Evolutionary conservation across 768 basidiomycete genomes (phyloP), one percentile per base, ranked within the genome.

Genomic region (Tulasnella calospora): DNA sequence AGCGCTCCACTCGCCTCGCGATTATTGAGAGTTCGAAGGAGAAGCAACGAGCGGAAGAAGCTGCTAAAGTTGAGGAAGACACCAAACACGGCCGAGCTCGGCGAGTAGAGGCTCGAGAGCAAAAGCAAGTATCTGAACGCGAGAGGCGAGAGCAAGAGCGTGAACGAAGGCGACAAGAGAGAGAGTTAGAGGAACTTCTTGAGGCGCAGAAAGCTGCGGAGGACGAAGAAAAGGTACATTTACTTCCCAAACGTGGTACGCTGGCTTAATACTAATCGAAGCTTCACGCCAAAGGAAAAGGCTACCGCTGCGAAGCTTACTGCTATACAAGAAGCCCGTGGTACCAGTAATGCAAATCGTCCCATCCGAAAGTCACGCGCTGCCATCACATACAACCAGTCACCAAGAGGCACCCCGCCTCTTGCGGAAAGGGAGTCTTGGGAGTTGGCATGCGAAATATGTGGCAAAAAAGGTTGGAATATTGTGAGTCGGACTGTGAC

Each of bases 401-500:
- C 73, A 8, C 69, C 73, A 12, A 84, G 83, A 70, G 80, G 82
- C 35, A 81, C 83, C 23, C 83, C 83, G 19, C 88, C 88, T 7
- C 89, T 90, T 41, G 78, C 81, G 69, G 84, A 85, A 27, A 86
- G 86, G 38, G 92, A 91, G 73, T 89, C 91, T 78, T 96, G 95
- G 95, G 90, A 94, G 78, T 85, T 98, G 33, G 91, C 94, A 82
- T 98, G 95, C 82, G 95, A 97, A 82, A 87, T 97, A 47, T 98
- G 95, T 83, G 87, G 87, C 76, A 88, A 88, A 79, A 87, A 86
- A 35, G 94, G 94, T 12, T 84, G 90, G 77, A 96, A 96, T 81
- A 83, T 91, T 81, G 95, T 94, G 80, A 79, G 90, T 85, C 30
- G 36, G 76, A 13, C 67, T 44, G 4, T 76, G 40, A 15, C n/a